phyloP scores from a whole-genome alignment of 148 eudicot genomes.

The Amaranthus cruentus region DNA sequence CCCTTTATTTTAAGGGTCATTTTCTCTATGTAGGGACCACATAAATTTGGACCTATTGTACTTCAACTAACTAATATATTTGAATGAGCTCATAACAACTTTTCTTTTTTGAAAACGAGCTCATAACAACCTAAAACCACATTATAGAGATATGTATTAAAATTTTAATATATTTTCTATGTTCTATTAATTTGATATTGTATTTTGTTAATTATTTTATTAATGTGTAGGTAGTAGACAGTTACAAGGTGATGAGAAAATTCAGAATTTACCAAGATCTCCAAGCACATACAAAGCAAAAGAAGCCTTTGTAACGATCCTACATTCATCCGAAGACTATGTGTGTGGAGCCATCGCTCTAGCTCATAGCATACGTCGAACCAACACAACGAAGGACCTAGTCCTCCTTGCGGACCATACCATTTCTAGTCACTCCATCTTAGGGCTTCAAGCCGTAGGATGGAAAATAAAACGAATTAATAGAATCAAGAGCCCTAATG shows the following conservation, averaged over 20 bases:
- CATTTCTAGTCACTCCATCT: conserved; percentile 39
- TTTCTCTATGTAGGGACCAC: too few relatives aligned
- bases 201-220: not conserved
- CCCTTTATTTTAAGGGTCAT: too few relatives aligned
- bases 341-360: conserved; percentile 79
- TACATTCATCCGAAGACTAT: conserved; percentile 67
- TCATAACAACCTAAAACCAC: too few relatives aligned
- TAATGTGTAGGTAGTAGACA: conserved; percentile 16
- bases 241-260: conserved; percentile 7
- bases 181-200: too few relatives aligned
- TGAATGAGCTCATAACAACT: too few relatives aligned
- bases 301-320: conserved; percentile 74
- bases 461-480: conserved; percentile 52
- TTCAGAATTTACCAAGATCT: not conserved
- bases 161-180: too few relatives aligned
- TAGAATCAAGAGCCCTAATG: conserved; percentile 56
- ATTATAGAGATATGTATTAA: too few relatives aligned
- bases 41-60: too few relatives aligned
- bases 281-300: conserved; percentile 15
- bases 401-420: conserved; percentile 57
- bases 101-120: too few relatives aligned
- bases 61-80: too few relatives aligned
- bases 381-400: conserved; percentile 64
- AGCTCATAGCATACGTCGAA: conserved; percentile 62
- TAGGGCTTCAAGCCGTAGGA: conserved; percentile 49